Evolutionary conservation across 768 basidiomycete species (phyloP).

Genomic region (Daedalea quercina): DNA sequence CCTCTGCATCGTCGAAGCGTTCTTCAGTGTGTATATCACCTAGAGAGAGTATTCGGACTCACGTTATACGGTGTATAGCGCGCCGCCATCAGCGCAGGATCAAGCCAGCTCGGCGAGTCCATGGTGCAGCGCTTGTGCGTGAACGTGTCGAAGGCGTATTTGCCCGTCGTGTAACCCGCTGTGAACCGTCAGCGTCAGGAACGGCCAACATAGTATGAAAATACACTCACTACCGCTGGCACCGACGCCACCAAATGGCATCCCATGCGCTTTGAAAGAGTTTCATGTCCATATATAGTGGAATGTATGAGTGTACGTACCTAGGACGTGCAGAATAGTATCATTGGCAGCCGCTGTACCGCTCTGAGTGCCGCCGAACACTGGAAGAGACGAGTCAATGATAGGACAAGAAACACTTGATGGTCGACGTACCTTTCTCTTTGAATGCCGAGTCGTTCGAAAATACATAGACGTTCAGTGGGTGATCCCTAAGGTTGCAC

Average conservation of each 20-base stretch:
- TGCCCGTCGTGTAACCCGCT: slow-evolving; percentile 69
- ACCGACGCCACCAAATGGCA: slow-evolving; percentile 74
- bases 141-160: slow-evolving; percentile 71
- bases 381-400: slow-evolving; percentile 19
- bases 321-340: background rate
- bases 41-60: background rate
- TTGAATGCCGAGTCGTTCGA: slow-evolving; percentile 54
- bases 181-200: background rate
- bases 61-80: slow-evolving; percentile 3
- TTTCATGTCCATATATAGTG: background rate
- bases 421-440: slow-evolving; percentile 40
- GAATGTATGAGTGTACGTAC: slow-evolving; percentile 1
- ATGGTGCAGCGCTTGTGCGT: slow-evolving; percentile 61
- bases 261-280: slow-evolving; percentile 38
- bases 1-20: no score
- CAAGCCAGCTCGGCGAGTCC: slow-evolving; percentile 32
- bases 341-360: slow-evolving; percentile 62
- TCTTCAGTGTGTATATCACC: no score
- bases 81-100: background rate
- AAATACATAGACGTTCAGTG: slow-evolving; percentile 76
- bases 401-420: no score
- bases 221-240: slow-evolving; percentile 57
- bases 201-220: background rate
- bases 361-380: slow-evolving; percentile 61
- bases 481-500: slow-evolving; percentile 62